A percentile compares a stretch with the other conserved stretches of the same genome.
Conservation (phyloP, 148 eudicot species). For the Rhododendron kiyosumense region DNA sequence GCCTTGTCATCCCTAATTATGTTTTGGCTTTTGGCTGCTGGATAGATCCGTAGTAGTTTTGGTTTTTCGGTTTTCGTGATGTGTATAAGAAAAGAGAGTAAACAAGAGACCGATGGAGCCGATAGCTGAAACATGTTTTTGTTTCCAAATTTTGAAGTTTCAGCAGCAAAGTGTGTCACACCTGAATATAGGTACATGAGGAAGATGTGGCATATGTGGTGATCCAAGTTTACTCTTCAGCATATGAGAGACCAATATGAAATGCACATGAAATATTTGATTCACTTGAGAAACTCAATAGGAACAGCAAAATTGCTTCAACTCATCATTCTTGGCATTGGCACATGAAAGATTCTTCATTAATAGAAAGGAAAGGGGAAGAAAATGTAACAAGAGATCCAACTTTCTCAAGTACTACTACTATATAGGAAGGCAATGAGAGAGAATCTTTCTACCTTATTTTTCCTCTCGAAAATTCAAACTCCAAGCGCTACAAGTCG, state of each 20-base stretch:
- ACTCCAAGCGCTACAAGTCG: too few relatives aligned
- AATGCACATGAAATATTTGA: background rate
- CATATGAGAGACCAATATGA: background rate
- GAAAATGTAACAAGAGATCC: background rate
- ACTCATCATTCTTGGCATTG: background rate
- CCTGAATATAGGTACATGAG: background rate
- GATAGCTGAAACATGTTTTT: background rate
- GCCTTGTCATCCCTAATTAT: slow-evolving; percentile 57
- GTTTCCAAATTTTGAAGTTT: background rate
- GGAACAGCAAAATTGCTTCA: background rate
- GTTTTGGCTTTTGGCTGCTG: slow-evolving; percentile 79
- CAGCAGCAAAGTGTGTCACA: background rate
- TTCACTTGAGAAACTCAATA: background rate
- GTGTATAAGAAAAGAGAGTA: background rate
- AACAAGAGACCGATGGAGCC: background rate
- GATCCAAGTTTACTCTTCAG: background rate
- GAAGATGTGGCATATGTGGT: background rate
- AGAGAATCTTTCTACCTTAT: too few relatives aligned
- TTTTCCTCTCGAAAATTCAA: too few relatives aligned
- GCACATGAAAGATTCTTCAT: background rate
- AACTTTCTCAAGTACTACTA: too few relatives aligned
- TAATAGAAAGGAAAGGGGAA: background rate
- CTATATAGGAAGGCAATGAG: background rate
- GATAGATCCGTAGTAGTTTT: slow-evolving; percentile 13
- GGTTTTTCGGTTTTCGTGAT: background rate